A percentile compares a stretch with the other conserved stretches of the same genome.
Evolutionary conservation across 2,329 filamentous ascomycete species (phyloP).

Genomic region (Scytalidium lignicola): DNA sequence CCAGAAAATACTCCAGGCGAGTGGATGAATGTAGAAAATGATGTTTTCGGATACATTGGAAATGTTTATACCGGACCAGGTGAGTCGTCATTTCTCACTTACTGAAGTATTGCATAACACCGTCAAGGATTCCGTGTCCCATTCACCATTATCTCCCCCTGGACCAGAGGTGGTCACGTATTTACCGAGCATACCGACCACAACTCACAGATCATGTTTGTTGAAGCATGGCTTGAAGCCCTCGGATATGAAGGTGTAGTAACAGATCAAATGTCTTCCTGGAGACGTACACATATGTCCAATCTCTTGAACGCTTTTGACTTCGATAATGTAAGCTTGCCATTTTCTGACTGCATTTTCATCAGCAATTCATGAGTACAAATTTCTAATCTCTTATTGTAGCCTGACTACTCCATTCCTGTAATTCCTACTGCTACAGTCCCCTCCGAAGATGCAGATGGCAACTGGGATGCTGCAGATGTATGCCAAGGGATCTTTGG

Average conservation of each 20-base stretch:
- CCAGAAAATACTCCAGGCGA: conserved; percentile 44
- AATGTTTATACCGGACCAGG: conserved; percentile 36
- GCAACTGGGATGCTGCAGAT: conserved; percentile 40
- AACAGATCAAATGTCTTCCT: conserved; percentile 36
- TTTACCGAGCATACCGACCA: conserved; percentile 51
- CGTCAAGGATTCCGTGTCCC: conserved; percentile 43
- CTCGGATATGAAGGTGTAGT: conserved; percentile 30
- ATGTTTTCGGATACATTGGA: conserved; percentile 36
- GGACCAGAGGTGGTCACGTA: conserved; percentile 47
- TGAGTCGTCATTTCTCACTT: background rate
- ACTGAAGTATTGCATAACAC: background rate
- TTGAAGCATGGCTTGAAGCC: conserved; percentile 43
- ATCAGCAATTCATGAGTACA: background rate
- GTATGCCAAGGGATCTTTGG: conserved; percentile 35
- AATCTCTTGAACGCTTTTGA: conserved; percentile 42
- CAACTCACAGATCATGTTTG: conserved; percentile 49
- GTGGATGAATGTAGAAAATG: conserved; percentile 37
- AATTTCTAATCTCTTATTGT: background rate
- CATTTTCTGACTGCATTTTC: background rate
- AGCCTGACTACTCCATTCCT: conserved; percentile 43
- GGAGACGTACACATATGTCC: conserved; percentile 41
- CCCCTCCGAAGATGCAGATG: conserved; percentile 35
- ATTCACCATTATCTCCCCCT: conserved; percentile 51
- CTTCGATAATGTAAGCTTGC: conserved; percentile 22
- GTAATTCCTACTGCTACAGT: conserved; percentile 35